phyloP scores from a whole-genome alignment of 306 rosid genomes.

The Cucurbita maxima region DNA sequence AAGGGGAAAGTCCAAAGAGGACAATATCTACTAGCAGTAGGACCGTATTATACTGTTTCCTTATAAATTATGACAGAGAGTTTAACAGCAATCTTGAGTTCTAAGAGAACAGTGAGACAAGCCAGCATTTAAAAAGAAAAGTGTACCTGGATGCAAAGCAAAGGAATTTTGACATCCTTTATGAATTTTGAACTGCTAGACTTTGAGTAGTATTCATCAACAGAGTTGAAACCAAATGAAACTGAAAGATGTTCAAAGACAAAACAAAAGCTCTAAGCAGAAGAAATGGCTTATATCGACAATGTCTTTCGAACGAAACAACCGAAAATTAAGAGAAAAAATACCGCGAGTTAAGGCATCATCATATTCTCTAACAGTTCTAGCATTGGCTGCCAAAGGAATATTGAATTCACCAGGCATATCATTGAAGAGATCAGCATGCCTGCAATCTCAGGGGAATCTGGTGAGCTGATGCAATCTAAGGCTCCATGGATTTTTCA shows the following conservation, averaged over 20 bases:
- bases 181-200: conserved; percentile 76
- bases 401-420: conserved; percentile 58
- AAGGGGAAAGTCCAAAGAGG: too few relatives aligned
- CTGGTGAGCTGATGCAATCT: background rate
- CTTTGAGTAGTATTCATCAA: conserved; percentile 68
- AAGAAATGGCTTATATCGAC: background rate
- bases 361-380: conserved; percentile 70
- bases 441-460: conserved; percentile 29
- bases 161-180: conserved; percentile 58
- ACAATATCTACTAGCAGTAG: too few relatives aligned
- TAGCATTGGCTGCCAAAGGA: conserved; percentile 55
- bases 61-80: background rate
- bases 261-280: background rate
- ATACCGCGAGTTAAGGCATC: conserved; percentile 87
- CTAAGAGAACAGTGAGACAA: background rate
- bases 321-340: background rate
- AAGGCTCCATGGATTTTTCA: background rate
- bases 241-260: conserved; percentile 32
- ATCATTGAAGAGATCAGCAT: conserved; percentile 66
- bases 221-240: conserved; percentile 94
- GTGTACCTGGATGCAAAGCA: conserved; percentile 92
- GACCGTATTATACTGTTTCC: background rate
- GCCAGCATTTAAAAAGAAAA: background rate
- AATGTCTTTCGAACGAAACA: background rate
- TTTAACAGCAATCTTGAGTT: background rate